phyloP scores from a whole-genome alignment of 106 monocot species.

The Chionographis japonica region DNA sequence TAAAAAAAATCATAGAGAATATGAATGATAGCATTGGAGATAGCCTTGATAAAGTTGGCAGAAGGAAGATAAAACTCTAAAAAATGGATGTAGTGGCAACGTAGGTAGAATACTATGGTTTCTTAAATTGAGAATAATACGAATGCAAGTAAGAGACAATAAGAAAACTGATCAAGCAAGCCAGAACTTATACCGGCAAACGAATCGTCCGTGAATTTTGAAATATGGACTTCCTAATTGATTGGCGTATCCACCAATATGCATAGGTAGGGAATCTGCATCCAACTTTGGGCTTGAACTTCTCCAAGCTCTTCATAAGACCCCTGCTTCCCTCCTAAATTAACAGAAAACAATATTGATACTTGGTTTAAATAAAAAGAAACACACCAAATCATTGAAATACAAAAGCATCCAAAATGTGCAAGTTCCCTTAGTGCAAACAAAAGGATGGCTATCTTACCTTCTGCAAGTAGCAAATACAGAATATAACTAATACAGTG shows the following conservation, averaged over 20 bases:
- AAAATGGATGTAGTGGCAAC: too few species aligned
- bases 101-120: too few species aligned
- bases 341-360: not conserved
- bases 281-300: slow-evolving; percentile 81
- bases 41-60: slow-evolving; percentile 2
- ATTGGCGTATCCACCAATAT: slow-evolving; percentile 93
- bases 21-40: not conserved
- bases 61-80: not conserved
- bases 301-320: slow-evolving; percentile 86
- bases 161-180: not conserved
- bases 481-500: too few species aligned
- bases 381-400: too few species aligned
- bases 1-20: too few species aligned
- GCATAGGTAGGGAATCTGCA: slow-evolving; percentile 92
- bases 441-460: too few species aligned
- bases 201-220: slow-evolving; percentile 79
- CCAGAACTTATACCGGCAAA: slow-evolving; percentile 51
- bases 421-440: too few species aligned
- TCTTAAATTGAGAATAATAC: not conserved
- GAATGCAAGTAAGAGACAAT: not conserved
- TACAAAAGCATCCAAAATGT: too few species aligned
- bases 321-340: slow-evolving; percentile 85
- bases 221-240: slow-evolving; percentile 84
- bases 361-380: too few species aligned
- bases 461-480: too few species aligned